Percentiles rank a stretch among this genome's conserved stretches.
Conservation (phyloP, 192 early-diverging fungal species). For the Paraglomus brasilianum region DNA sequence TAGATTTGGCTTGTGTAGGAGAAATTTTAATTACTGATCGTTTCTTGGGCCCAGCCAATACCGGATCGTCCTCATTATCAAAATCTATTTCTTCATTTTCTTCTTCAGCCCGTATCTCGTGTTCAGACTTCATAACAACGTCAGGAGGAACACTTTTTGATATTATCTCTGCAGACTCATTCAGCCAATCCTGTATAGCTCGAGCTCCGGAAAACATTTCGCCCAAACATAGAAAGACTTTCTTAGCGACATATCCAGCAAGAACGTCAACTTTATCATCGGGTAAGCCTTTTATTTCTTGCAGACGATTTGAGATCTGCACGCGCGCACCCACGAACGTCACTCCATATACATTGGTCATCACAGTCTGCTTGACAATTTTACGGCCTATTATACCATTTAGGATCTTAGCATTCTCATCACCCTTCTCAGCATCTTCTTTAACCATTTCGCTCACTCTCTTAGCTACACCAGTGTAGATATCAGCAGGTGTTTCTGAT, state of each 20-base stretch:
- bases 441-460: conserved; percentile 69
- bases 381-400: conserved; percentile 78
- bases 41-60: background rate
- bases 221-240: conserved; percentile 83
- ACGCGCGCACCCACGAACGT: conserved; percentile 89
- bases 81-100: conserved; percentile 24
- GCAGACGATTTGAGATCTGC: conserved; percentile 83
- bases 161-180: conserved; percentile 79
- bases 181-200: conserved; percentile 93
- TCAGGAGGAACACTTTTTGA: conserved; percentile 69
- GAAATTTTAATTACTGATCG: conserved; percentile 6
- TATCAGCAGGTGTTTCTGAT: conserved; percentile 84
- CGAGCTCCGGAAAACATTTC: conserved; percentile 90
- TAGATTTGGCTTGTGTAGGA: conserved; percentile 32
- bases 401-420: conserved; percentile 63
- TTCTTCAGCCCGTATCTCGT: conserved; percentile 34
- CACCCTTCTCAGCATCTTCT: conserved; percentile 61
- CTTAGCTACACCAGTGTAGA: conserved; percentile 88
- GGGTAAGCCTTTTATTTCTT: conserved; percentile 72
- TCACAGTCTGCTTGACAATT: conserved; percentile 98
- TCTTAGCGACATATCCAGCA: conserved; percentile 72
- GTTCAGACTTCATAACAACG: conserved; percentile 42
- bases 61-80: conserved; percentile 21
- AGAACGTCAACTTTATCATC: conserved; percentile 62
- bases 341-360: conserved; percentile 99